Evolutionary conservation across 148 eudicot genomes (phyloP).

Genomic region (Fallopia convolvulus): DNA sequence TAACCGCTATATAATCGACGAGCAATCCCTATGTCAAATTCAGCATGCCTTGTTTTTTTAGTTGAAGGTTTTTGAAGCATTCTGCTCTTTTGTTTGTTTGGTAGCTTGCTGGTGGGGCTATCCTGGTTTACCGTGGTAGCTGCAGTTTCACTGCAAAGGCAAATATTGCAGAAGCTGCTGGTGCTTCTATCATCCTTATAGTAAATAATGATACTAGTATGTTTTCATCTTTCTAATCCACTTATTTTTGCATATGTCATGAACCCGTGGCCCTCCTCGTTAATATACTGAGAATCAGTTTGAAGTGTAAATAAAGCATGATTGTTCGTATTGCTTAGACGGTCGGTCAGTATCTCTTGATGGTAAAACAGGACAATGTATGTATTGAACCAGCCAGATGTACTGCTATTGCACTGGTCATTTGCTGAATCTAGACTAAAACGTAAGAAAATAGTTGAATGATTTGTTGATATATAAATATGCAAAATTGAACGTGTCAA

Average conservation of each 20-base stretch:
- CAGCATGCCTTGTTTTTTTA: conserved; percentile 7
- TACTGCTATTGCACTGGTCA: background rate
- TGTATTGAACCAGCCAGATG: background rate
- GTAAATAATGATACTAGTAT: conserved; percentile 76
- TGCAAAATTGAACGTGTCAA: background rate
- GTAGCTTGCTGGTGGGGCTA: conserved; percentile 84
- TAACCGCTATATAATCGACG: background rate
- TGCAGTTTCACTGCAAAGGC: conserved; percentile 96
- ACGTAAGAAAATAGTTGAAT: background rate
- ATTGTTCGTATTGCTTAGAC: background rate
- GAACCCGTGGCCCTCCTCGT: background rate
- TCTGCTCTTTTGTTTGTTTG: background rate
- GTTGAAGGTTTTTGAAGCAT: background rate
- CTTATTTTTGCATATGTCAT: background rate
- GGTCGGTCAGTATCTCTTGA: background rate
- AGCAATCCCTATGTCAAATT: background rate
- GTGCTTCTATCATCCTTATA: conserved; percentile 81
- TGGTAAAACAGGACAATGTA: background rate
- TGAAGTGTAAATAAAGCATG: background rate
- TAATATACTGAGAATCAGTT: background rate
- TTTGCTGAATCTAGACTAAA: background rate
- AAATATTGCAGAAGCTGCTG: conserved; percentile 84
- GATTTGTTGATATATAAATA: background rate
- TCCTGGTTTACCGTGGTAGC: conserved; percentile 81
- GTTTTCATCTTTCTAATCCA: background rate